Evolutionary conservation across 306 rosid genomes (phyloP).

Genomic region (Vigna radiata): DNA sequence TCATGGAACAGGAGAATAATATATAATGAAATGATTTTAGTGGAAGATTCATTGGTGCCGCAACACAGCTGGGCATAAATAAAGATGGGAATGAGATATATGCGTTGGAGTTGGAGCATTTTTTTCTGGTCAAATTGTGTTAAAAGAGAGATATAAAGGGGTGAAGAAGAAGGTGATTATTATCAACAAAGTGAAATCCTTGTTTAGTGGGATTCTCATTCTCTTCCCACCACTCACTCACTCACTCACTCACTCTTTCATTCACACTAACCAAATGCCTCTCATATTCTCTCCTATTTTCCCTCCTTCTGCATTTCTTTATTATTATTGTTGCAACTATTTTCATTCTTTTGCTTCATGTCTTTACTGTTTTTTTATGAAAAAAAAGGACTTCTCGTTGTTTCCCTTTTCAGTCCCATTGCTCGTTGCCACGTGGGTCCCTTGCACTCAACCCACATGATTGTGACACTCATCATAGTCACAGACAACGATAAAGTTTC

Average conservation of each 20-base stretch:
- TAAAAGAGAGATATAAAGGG: conserved; percentile 24
- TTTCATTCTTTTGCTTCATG: conserved; percentile 1
- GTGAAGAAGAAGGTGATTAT: conserved; percentile 36
- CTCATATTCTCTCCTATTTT: conserved; percentile 58
- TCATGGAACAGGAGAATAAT: conserved; percentile 47
- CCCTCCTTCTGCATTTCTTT: conserved; percentile 37
- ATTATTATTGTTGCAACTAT: neutral
- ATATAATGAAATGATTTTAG: conserved; percentile 49
- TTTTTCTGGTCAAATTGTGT: conserved; percentile 30
- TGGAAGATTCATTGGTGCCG: conserved; percentile 54
- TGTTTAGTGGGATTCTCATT: conserved; percentile 76
- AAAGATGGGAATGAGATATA: conserved; percentile 46
- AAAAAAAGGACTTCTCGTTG: conserved; percentile 15
- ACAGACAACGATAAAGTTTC: conserved; percentile 41
- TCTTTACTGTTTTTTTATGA: neutral
- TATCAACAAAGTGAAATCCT: conserved; percentile 45
- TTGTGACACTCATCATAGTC: conserved; percentile 41
- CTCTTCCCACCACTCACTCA: conserved; percentile 58
- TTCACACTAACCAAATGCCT: conserved; percentile 38
- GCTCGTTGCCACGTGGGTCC: conserved; percentile 64
- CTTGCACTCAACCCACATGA: conserved; percentile 53
- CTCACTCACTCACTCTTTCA: too few species aligned
- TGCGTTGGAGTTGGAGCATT: conserved; percentile 38
- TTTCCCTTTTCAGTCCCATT: conserved; percentile 38
- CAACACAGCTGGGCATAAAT: conserved; percentile 22